phyloP scores from a whole-genome alignment of 148 eudicot genomes.

The Cornus kousa region DNA sequence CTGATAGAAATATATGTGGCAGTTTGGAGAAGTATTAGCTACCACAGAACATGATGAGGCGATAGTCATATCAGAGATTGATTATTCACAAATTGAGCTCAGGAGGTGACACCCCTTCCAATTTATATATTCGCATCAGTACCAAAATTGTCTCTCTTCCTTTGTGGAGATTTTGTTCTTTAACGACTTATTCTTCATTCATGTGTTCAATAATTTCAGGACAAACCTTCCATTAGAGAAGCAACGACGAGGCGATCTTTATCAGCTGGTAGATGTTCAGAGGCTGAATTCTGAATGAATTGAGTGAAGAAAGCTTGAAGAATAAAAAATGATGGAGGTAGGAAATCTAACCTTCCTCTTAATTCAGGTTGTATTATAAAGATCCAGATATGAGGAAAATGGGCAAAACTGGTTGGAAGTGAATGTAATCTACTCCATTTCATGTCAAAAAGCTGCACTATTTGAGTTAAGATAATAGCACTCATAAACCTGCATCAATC shows the following conservation, averaged over 20 bases:
- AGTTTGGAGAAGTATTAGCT: slow-evolving; percentile 85
- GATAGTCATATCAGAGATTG: slow-evolving; percentile 58
- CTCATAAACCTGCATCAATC: no score
- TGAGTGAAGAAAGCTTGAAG: neutral
- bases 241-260: slow-evolving; percentile 92
- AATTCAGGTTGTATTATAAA: no score
- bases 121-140: neutral
- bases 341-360: no score
- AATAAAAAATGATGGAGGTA: no score
- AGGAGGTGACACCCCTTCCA: slow-evolving; percentile 44
- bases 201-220: slow-evolving; percentile 25
- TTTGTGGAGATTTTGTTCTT: neutral
- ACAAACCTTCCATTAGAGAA: slow-evolving; percentile 80
- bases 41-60: slow-evolving; percentile 77
- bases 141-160: neutral
- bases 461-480: no score
- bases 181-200: neutral
- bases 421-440: no score
- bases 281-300: slow-evolving; percentile 38
- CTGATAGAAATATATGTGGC: slow-evolving; percentile 13
- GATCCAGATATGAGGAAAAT: no score
- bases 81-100: slow-evolving; percentile 60
- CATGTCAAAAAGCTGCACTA: no score
- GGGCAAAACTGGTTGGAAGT: no score
- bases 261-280: slow-evolving; percentile 79